Base-by-base conservation (phyloP, 139 green algal species). In the Penium margaritaceum region DNA sequence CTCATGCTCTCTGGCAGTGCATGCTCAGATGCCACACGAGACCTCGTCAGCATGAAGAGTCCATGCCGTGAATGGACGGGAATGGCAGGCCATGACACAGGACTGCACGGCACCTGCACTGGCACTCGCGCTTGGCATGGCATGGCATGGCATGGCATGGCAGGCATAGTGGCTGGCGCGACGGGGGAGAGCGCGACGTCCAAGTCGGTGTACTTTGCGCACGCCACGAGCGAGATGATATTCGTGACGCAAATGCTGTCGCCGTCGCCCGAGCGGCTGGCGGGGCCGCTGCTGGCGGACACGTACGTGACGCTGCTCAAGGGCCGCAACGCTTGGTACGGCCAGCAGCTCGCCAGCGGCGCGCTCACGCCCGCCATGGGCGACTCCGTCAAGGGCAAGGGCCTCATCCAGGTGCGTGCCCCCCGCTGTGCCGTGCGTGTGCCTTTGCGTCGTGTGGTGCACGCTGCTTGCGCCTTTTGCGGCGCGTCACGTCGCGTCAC, bases 281-380 rank as follows among this genome's bases (percentile, higher is more conserved):
- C 76, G 4, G 76, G 76, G 29, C 76, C 76, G 54, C 37, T 82
- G 12, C 30, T 82, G 29, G 76, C 76, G 0, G 76, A 82, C 61
- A 82, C 70, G 21, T 82, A 82, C 36, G 76, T 82, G 33, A 82
- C 76, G 36, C 54, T 82, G 74, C 58, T 82, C 68, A 79, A 79
- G 64, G 72, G 72, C 7, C 15, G 72, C 17, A 79, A 79, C 64
- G 41, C 63, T 3, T 79, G 72, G 72, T 79, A 79, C 27, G 72
- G 72, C 19, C 66, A 73, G 65, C 72, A 80, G 67, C 27, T 80
- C 14, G 74, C 29, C 19, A 39, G 19, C 14, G 41, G 68, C 19
- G 29, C 9, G 32, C 12, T 80, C 24, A 80, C 66, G 27, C 29
- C 34, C 1, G 65, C 68, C 12, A 75, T 75, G 41, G 74, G 74